Conservation (phyloP, 768 basidiomycete genomes). For the Phylloporus sp. region DNA sequence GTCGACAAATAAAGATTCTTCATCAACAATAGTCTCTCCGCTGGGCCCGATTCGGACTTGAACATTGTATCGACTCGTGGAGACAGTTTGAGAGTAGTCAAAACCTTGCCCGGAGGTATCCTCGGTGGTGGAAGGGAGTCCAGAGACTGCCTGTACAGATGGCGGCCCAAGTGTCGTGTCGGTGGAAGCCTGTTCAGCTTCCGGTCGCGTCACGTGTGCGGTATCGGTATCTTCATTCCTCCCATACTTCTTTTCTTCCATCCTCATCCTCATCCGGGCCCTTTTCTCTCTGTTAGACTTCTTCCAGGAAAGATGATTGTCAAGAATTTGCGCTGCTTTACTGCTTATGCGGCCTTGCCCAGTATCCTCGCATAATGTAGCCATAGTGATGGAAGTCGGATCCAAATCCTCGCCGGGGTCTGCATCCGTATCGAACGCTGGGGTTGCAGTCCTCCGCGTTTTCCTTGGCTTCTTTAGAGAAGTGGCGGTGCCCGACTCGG, state of each 20-base stretch:
- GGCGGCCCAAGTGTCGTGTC: constrained; percentile 5
- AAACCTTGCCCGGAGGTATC: constrained; percentile 58
- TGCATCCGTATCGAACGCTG: constrained; percentile 52
- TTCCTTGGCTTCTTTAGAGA: constrained; percentile 33
- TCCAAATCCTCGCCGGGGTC: constrained; percentile 75
- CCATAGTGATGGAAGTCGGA: constrained; percentile 83
- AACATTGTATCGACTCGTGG: constrained; percentile 71
- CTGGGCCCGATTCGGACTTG: constrained; percentile 86
- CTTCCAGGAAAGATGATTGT: constrained; percentile 71
- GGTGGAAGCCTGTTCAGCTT: constrained; percentile 2
- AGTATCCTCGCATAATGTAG: constrained; percentile 67
- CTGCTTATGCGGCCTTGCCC: constrained; percentile 76
- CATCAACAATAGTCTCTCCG: constrained; percentile 83
- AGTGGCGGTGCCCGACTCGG: constrained; percentile 12
- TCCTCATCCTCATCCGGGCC: constrained; percentile 52
- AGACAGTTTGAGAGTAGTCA: constrained; percentile 61
- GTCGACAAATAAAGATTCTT: constrained; percentile 78
- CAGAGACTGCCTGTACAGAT: constrained; percentile 15
- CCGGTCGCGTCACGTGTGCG: constrained; percentile 8
- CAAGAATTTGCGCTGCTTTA: constrained; percentile 67
- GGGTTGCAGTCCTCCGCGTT: constrained; percentile 43
- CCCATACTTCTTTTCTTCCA: constrained; percentile 77
- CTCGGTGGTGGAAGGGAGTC: constrained; percentile 17
- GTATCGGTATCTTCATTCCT: constrained; percentile 45
- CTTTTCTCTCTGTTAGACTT: constrained; percentile 61